Evolutionary conservation across 1,284 basidiomycete genomes (phyloP), one percentile per base, ranked within the genome.

Genomic region (Lentinula novae-zelandiae): DNA sequence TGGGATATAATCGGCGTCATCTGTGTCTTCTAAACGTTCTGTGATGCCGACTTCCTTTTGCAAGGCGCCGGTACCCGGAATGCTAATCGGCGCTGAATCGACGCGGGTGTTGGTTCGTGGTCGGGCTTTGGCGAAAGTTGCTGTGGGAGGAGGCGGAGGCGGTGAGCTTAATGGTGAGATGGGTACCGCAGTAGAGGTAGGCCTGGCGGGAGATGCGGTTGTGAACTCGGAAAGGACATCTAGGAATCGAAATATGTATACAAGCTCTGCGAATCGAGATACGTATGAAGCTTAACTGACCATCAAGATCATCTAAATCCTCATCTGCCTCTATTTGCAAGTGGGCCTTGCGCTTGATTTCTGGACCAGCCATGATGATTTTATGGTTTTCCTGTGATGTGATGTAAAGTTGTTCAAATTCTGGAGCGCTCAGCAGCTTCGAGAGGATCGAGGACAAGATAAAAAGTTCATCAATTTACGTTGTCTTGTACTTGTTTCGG

Each of bases 221-320:
- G 69, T 66, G 68, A 84, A 81, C 61, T 82, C 76, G 64, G 83
- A 79, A 62, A 88, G 76, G 58, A 89, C 81, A 71, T 87, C 84
- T 85, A 67, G 22, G 39, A 39, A 40, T 5, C 17, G 13, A 40
- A 36, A 53, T 36, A 27, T 27, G 3, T 4, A 13, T 53, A 27
- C 27, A 3, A 27, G 27, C 27, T 22, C 22, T 27, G 22, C 52
- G 39, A 39, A 40, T 5, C 17, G 12, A 38, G 38, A 53, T 36
- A 13, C 53, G 49, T 36, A 13, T 53, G 50, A 40, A 40, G 49
- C 39, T 15, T 54, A 50, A 64, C 81, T 61, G 61, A 88, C 89
- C 89, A 67, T 91, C 89, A 53, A 91, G 82, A 69, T 91, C 88
- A 67, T 91, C 89, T 38, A 90, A 72, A 71, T 91, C 87, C 9